A percentile compares a stretch with the other conserved stretches of the same genome.
These are phyloP conservation scores for Rhodotorula glutinis DNA, from an alignment of 1,284 basidiomycete species.

Conservation along the genomic window DNA sequence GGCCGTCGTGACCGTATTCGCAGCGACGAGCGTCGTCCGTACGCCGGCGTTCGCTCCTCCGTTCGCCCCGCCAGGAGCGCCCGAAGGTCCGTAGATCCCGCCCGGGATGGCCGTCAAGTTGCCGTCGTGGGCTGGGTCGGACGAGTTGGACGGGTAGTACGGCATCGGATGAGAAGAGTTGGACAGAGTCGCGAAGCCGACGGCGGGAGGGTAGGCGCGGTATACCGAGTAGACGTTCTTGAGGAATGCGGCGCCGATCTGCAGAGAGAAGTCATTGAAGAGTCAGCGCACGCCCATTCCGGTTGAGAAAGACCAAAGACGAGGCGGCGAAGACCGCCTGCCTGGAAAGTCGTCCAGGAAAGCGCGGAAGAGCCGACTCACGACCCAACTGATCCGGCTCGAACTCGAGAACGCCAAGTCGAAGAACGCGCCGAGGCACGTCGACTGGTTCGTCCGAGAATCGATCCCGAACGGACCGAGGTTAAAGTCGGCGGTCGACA, in stretches of 20 bases:
- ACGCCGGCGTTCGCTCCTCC: neutral
- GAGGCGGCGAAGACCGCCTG: too few relatives aligned
- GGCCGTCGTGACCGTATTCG: constrained; percentile 35
- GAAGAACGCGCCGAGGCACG: constrained; percentile 46
- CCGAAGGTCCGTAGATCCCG: constrained; percentile 33
- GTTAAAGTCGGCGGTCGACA: constrained; percentile 46
- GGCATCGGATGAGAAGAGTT: constrained; percentile 15
- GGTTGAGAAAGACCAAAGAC: too few relatives aligned
- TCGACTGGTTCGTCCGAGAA: constrained; percentile 36
- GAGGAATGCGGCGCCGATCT: constrained; percentile 46
- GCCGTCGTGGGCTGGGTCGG: constrained; percentile 14
- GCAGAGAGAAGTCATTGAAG: neutral
- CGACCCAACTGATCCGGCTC: constrained; percentile 56
- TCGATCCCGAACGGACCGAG: constrained; percentile 43
- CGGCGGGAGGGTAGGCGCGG: constrained; percentile 52
- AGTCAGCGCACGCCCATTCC: neutral
- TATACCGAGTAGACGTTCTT: constrained; percentile 50
- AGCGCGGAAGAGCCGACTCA: constrained; percentile 16
- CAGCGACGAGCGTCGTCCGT: constrained; percentile 19
- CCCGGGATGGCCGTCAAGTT: constrained; percentile 23
- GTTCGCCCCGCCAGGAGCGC: neutral
- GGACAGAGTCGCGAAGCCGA: constrained; percentile 52
- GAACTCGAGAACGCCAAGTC: constrained; percentile 46
- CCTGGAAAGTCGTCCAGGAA: too few relatives aligned
- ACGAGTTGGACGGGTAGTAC: constrained; percentile 14